Percentiles rank a stretch among this genome's conserved stretches.
phyloP scores from a whole-genome alignment of 768 basidiomycete genomes.

The Tubosaeta sp. region DNA sequence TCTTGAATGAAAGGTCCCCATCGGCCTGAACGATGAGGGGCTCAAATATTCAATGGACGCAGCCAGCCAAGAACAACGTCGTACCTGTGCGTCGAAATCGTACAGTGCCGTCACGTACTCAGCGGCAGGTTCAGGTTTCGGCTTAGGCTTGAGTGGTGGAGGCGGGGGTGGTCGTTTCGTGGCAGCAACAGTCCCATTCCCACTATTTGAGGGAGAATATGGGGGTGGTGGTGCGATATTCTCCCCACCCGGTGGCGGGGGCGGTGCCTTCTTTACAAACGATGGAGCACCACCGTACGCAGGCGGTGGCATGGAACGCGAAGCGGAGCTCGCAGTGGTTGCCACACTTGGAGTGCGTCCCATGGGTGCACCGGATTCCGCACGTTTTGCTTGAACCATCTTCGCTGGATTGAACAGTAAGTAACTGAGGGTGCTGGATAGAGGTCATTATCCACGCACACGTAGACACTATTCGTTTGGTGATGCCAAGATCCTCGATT shows the following conservation, averaged over 20 bases:
- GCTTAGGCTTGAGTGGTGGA: conserved; percentile 86
- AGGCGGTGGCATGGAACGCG: conserved; percentile 24
- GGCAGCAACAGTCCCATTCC: conserved; percentile 29
- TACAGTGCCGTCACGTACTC: conserved; percentile 91
- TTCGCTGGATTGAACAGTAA: conserved; percentile 44
- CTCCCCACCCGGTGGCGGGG: conserved; percentile 32
- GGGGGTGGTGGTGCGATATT: conserved; percentile 44
- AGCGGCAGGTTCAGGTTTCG: conserved; percentile 56
- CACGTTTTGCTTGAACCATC: conserved; percentile 56
- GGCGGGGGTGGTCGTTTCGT: conserved; percentile 86
- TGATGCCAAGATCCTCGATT: conserved; percentile 77
- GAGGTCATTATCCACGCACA: conserved; percentile 47
- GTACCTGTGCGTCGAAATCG: conserved; percentile 87
- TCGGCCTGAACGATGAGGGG: conserved; percentile 53
- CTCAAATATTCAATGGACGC: not conserved
- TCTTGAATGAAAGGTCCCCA: conserved; percentile 86
- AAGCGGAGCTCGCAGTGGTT: conserved; percentile 26
- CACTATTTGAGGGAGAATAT: conserved; percentile 18
- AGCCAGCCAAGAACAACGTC: conserved; percentile 7
- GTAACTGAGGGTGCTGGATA: not conserved
- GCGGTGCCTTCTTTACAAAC: conserved; percentile 42
- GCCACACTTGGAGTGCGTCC: conserved; percentile 27
- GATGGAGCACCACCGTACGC: conserved; percentile 20
- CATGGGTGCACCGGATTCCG: conserved; percentile 33
- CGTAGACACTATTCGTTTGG: conserved; percentile 80